Conservation (phyloP, 2,329 filamentous ascomycete species). For the Samsoniella hepiali region DNA sequence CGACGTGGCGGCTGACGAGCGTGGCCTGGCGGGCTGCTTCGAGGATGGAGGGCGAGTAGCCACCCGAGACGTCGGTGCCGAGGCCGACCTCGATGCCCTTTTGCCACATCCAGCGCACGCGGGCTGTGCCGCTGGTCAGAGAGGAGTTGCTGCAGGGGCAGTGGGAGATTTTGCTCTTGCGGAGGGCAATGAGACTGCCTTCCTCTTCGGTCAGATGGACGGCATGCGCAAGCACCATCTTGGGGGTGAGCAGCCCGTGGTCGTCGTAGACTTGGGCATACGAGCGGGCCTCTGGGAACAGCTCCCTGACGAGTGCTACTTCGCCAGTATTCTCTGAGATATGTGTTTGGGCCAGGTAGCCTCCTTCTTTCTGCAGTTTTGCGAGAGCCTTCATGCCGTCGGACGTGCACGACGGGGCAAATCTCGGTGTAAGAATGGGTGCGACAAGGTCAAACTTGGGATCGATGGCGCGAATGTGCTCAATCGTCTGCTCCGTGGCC, state of each 20-base stretch:
- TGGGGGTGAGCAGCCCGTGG: conserved; percentile 62
- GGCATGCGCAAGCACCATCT: conserved; percentile 82
- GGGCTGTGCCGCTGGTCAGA: conserved; percentile 74
- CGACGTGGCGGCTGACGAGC: conserved; percentile 70
- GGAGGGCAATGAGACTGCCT: conserved; percentile 56
- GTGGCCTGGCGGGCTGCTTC: conserved; percentile 79
- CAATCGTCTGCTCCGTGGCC: conserved; percentile 58
- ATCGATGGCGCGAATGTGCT: conserved; percentile 66
- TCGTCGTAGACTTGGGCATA: conserved; percentile 81
- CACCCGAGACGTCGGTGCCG: conserved; percentile 88
- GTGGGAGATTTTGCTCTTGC: conserved; percentile 69
- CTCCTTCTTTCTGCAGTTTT: conserved; percentile 57
- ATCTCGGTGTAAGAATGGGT: conserved; percentile 76
- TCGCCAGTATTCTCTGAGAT: conserved; percentile 80
- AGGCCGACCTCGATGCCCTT: conserved; percentile 76
- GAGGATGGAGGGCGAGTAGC: conserved; percentile 77
- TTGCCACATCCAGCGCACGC: conserved; percentile 70
- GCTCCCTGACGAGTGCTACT: conserved; percentile 62
- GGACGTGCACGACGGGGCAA: conserved; percentile 59
- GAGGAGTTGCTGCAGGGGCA: conserved; percentile 86
- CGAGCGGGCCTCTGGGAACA: conserved; percentile 62
- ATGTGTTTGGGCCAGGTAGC: conserved; percentile 80
- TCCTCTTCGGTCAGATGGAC: conserved; percentile 72
- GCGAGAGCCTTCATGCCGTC: conserved; percentile 64
- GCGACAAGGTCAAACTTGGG: conserved; percentile 61